A percentile compares a stretch with the other conserved stretches of the same genome.
phyloP scores from a whole-genome alignment of 495 filamentous ascomycete genomes.

The Aspergillus diversus region DNA sequence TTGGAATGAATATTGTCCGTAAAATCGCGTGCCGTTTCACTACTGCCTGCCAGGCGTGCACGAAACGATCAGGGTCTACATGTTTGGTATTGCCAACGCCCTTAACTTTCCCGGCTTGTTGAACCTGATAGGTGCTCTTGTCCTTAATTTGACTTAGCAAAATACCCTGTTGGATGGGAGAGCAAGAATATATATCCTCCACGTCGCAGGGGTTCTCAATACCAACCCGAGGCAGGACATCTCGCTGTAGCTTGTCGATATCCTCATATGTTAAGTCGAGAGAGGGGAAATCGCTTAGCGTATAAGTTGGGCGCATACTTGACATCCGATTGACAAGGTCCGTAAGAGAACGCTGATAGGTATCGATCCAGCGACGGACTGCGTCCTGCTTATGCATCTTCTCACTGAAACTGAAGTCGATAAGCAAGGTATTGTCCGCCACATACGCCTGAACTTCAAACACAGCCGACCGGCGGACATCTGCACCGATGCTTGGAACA shows the following conservation, averaged over 20 bases:
- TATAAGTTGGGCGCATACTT: not conserved
- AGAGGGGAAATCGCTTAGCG: not conserved
- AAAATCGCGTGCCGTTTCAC: slow-evolving; percentile 16
- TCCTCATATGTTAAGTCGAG: slow-evolving; percentile 9
- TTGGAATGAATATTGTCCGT: slow-evolving; percentile 17
- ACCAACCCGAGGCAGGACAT: slow-evolving; percentile 1
- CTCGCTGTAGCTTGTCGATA: not conserved
- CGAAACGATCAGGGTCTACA: not conserved
- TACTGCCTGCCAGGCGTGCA: slow-evolving; percentile 8
- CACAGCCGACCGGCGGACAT: not conserved
- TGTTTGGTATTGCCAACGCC: not conserved
- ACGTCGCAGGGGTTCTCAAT: not conserved
- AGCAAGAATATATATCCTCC: slow-evolving; percentile 20
- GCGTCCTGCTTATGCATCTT: not conserved
- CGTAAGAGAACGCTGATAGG: not conserved
- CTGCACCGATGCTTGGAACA: not conserved
- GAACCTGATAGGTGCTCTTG: slow-evolving; percentile 15
- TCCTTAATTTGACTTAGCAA: slow-evolving; percentile 20
- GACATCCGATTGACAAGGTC: not conserved
- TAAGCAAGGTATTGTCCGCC: not conserved
- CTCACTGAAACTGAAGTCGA: not conserved
- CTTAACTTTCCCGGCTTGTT: slow-evolving; percentile 11
- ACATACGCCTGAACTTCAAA: not conserved
- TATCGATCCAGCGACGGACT: not conserved
- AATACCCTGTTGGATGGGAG: slow-evolving; percentile 21